Evolutionary conservation across 163 green algal genomes (phyloP), one percentile per base, ranked within the genome.

Genomic region (Coccomyxa subellipsoidea): DNA sequence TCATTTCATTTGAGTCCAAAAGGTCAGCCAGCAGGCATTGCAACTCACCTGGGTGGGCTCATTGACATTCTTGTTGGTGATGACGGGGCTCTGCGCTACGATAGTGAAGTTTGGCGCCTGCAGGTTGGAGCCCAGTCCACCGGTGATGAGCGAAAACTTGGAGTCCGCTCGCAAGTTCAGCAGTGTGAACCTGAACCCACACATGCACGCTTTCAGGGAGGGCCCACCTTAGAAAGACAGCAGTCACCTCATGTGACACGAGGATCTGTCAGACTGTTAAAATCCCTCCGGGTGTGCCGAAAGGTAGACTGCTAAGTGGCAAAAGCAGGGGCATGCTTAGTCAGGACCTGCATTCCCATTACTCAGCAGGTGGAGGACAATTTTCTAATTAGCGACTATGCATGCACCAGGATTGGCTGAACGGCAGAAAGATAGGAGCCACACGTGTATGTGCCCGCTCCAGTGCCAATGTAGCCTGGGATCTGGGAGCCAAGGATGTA

Each of bases 401-500:
- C n/a, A n/a, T n/a, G n/a, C n/a, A n/a, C n/a, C n/a, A n/a, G n/a
- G n/a, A n/a, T n/a, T n/a, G n/a, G n/a, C n/a, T n/a, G n/a, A n/a
- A n/a, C n/a, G n/a, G n/a, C n/a, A n/a, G n/a, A n/a, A n/a, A n/a
- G n/a, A n/a, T n/a, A n/a, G 47, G 27, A 34, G n/a, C 8, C 66
- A 35, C 27, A 73, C 66, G n/a, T 34, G n/a, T 73, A 73, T 73
- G 66, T 73, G 66, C 66, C 66, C 1, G 27, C n/a, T 34, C 66
- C 66, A 23, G 66, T 73, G 8, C 66, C 66, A 34, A 73, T 23
- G 66, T 73, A 73, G 21, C 66, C 66, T 32, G 66, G 27, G 66
- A 73, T 73, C 66, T 73, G 66, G 27, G 21, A 35, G 66, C 66
- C 66, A 8, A 34, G 27, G 27, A 78, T 78, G 72, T 78, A 78